Base-by-base conservation (phyloP, 2,329 filamentous ascomycete genomes). In the Aureobasidium sp. region DNA sequence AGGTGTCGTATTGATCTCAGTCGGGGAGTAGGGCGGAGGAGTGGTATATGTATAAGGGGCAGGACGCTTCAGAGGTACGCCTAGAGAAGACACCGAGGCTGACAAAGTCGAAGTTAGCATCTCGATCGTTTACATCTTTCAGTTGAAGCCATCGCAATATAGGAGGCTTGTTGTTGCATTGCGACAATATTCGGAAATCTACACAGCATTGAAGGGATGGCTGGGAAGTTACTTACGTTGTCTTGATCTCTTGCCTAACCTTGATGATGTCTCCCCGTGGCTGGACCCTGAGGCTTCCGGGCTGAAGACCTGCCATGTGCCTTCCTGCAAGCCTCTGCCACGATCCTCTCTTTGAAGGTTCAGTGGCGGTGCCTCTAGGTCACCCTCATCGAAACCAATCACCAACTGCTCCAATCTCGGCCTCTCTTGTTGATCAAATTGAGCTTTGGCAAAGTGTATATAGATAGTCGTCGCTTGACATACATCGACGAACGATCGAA, bases 251-350 rank as follows among this genome's bases (percentile, higher is more conserved):
- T 55, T 55, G 41, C 53, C 53, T 25, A 45, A 16, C 25, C 27
- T n/a, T 16, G 39, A 39, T 13, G 53, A 36, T 45, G 34, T 14
- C 25, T 30, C 25, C 10, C 3, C 9, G 36, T 54, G 50, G 54
- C 41, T 47, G 32, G 41, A 45, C 29, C 9, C 37, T 37, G 54
- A 16, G 27, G 29, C 39, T 47, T 58, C 27, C 34, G 30, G 54
- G 39, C 41, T 37, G 13, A 59, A 59, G n/a, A 59, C 55, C 34
- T 44, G 32, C 55, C 45, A 59, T 59, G 55, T 49, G 27, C 53
- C 53, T 55, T 55, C 53, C 16, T 55, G 53, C 39, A 54, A 42
- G 50, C 50, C 50, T 30, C 50, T 54, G 25, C 50, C 50, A 36
- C 53, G 53, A 34, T 55, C 53, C 16, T 45, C 53, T 34, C 53